phyloP scores from a whole-genome alignment of 2,329 filamentous ascomycete species.

The Capronia coronata region DNA sequence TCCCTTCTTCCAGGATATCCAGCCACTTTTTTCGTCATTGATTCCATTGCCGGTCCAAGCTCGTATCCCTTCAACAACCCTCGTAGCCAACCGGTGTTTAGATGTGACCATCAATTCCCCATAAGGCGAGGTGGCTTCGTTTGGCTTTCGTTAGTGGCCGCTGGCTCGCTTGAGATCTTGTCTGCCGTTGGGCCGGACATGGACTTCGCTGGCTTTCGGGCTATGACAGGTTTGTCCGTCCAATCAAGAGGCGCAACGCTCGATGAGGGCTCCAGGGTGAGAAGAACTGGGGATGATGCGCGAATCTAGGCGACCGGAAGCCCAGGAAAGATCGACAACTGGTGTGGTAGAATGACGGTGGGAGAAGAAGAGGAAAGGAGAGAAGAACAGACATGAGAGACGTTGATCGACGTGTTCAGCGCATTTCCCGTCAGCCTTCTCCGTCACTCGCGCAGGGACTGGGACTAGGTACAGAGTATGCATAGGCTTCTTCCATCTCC shows the following conservation, averaged over 20 bases:
- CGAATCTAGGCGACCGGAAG: neutral
- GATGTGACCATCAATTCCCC: conserved; percentile 1
- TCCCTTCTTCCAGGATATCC: neutral
- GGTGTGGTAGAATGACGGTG: neutral
- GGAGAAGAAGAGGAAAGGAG: neutral
- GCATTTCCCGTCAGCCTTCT: neutral
- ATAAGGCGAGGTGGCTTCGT: neutral
- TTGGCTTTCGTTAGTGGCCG: neutral
- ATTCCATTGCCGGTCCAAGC: neutral
- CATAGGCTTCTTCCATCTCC: neutral
- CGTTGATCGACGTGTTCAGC: neutral
- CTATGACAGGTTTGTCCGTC: conserved; percentile 1
- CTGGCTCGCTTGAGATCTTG: neutral
- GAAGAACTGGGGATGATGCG: neutral
- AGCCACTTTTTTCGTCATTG: conserved; percentile 1
- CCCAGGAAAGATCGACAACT: conserved; percentile 1
- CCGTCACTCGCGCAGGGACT: neutral
- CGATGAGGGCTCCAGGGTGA: neutral
- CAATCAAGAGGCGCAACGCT: neutral
- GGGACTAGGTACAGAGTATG: neutral
- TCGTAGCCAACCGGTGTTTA: neutral
- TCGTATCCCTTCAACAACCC: neutral
- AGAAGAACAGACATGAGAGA: neutral
- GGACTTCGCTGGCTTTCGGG: conserved; percentile 4
- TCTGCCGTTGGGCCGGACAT: conserved; percentile 6